These are phyloP conservation scores for Penicillium taxi DNA, from an alignment of 495 filamentous ascomycete species.

Conservation along the genomic window DNA sequence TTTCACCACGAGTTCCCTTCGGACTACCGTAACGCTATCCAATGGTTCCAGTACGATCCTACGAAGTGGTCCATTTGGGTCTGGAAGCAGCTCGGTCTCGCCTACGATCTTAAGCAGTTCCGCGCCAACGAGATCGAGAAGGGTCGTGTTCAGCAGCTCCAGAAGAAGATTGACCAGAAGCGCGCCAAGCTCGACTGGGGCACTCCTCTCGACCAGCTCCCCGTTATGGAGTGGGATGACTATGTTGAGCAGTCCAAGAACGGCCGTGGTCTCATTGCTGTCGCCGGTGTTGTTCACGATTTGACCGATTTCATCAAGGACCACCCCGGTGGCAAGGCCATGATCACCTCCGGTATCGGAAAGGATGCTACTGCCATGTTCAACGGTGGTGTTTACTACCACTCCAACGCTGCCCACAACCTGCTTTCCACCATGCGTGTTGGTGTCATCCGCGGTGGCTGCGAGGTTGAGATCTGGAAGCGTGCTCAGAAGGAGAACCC, in stretches of 20 bases:
- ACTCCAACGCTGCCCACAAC: slow-evolving; percentile 98
- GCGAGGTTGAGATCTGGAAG: slow-evolving; percentile 99
- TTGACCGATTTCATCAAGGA: slow-evolving; percentile 91
- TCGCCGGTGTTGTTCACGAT: slow-evolving; percentile 95
- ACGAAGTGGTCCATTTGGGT: slow-evolving; percentile 97
- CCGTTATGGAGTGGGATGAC: slow-evolving; percentile 95
- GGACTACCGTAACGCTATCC: slow-evolving; percentile 96
- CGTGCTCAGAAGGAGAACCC: slow-evolving; percentile 80
- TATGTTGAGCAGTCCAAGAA: slow-evolving; percentile 82
- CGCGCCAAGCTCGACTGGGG: slow-evolving; percentile 91
- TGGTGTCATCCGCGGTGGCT: slow-evolving; percentile 91
- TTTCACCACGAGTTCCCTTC: slow-evolving; percentile 99
- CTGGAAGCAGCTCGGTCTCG: slow-evolving; percentile 89
- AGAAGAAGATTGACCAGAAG: slow-evolving; percentile 99
- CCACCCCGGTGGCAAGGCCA: slow-evolving; percentile 92
- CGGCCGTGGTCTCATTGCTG: slow-evolving; percentile 76
- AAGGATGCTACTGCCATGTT: slow-evolving; percentile 99
- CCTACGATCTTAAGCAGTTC: slow-evolving; percentile 96
- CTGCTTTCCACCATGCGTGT: slow-evolving; percentile 93
- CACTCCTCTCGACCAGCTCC: slow-evolving; percentile 84
- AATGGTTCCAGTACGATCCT: slow-evolving; percentile 98
- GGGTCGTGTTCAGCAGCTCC: slow-evolving; percentile 89
- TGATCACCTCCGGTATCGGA: slow-evolving; percentile 87
- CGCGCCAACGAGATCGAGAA: slow-evolving; percentile 98
- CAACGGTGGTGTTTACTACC: slow-evolving; percentile 97